Percentiles rank a stretch among this genome's conserved stretches.
Evolutionary conservation across 371 early-diverging fungal species (phyloP).

Genomic region (Chytridiales sp.): DNA sequence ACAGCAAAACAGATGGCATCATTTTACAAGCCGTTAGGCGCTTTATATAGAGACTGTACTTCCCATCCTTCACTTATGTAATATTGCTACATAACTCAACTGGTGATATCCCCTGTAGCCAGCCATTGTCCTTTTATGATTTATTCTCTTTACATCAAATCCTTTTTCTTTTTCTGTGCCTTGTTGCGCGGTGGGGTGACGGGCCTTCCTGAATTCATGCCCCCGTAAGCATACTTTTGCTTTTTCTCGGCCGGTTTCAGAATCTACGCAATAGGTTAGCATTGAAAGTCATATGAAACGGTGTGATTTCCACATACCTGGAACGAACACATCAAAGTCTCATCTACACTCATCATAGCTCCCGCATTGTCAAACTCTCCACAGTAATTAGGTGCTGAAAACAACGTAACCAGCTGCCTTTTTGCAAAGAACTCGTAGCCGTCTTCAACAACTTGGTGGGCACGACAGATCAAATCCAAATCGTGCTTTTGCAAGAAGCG

Average conservation of each 20-base stretch:
- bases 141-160: conserved; percentile 16
- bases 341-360: conserved; percentile 97
- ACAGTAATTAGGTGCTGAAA: conserved; percentile 96
- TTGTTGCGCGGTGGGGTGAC: conserved; percentile 61
- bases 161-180: conserved; percentile 57
- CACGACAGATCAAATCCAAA: conserved; percentile 89
- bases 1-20: too few species aligned
- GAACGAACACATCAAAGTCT: conserved; percentile 75
- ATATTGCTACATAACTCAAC: too few species aligned
- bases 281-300: background rate
- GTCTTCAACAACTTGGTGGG: conserved; percentile 95
- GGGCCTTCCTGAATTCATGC: conserved; percentile 58
- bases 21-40: too few species aligned
- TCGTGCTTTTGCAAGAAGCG: conserved; percentile 90
- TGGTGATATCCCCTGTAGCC: too few species aligned
- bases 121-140: too few species aligned
- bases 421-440: conserved; percentile 95
- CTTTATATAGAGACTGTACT: too few species aligned
- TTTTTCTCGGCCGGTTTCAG: conserved; percentile 81
- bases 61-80: too few species aligned
- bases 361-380: conserved; percentile 96
- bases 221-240: conserved; percentile 68
- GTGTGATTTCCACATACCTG: conserved; percentile 37
- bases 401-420: conserved; percentile 90
- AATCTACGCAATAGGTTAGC: conserved; percentile 47